Evolutionary conservation across 2,329 filamentous ascomycete species (phyloP).

Genomic region (Fusarium sp.): DNA sequence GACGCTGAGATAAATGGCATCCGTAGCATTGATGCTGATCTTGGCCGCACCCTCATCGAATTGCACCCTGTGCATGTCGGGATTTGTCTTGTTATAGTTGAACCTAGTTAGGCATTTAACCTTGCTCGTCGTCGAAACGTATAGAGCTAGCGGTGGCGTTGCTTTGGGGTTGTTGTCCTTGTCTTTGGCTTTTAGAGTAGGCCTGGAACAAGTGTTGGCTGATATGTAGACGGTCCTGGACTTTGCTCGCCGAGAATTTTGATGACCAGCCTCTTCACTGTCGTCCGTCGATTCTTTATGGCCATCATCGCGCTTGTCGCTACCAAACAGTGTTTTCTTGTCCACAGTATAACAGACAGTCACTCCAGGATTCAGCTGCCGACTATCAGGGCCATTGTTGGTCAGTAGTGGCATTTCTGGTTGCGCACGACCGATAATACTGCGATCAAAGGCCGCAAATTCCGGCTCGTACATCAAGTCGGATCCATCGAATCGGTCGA

Average conservation of each 20-base stretch:
- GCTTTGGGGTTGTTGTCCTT: slow-evolving; percentile 16
- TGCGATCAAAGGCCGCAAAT: slow-evolving; percentile 70
- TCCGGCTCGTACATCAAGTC: slow-evolving; percentile 65
- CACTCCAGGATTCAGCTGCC: slow-evolving; percentile 71
- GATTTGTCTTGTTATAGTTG: slow-evolving; percentile 31
- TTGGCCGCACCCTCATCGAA: slow-evolving; percentile 78
- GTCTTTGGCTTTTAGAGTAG: slow-evolving; percentile 55
- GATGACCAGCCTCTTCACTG: slow-evolving; percentile 14
- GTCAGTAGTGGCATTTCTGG: slow-evolving; percentile 60
- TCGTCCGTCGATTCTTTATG: slow-evolving; percentile 24
- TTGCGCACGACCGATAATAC: slow-evolving; percentile 71
- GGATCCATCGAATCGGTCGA: slow-evolving; percentile 26
- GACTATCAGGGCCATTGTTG: slow-evolving; percentile 72
- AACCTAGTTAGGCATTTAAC: slow-evolving; percentile 46
- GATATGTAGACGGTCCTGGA: slow-evolving; percentile 76
- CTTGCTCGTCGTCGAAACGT: slow-evolving; percentile 69
- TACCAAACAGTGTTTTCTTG: slow-evolving; percentile 46
- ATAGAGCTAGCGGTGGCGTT: slow-evolving; percentile 80
- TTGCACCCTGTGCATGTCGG: slow-evolving; percentile 48
- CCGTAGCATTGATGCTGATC: slow-evolving; percentile 68
- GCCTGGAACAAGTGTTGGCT: slow-evolving; percentile 86
- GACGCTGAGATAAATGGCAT: slow-evolving; percentile 81
- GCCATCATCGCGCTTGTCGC: slow-evolving; percentile 26
- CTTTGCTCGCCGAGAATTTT: slow-evolving; percentile 47
- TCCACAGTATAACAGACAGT: slow-evolving; percentile 60